Evolutionary conservation across 2,329 filamentous ascomycete species (phyloP).

Genomic region (Arthroderma sp.): DNA sequence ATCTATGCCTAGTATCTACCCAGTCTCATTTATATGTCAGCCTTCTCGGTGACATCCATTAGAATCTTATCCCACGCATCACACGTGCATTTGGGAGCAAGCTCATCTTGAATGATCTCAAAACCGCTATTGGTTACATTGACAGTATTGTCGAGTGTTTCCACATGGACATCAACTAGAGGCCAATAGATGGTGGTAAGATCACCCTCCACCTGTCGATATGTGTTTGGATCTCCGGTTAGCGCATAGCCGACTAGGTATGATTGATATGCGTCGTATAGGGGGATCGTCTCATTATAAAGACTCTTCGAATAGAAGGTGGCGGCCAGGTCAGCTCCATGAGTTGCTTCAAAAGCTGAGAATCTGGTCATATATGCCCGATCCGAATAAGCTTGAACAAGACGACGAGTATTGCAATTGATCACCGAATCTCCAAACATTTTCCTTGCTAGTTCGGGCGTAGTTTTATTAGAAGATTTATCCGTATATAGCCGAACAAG

Average conservation of each 20-base stretch:
- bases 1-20: too few relatives aligned
- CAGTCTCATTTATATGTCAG: too few relatives aligned
- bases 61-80: neutral
- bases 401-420: neutral
- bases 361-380: neutral
- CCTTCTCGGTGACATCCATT: conserved; percentile 1
- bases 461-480: too few relatives aligned
- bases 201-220: neutral
- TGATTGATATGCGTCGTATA: neutral
- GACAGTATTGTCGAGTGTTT: neutral
- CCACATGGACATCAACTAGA: neutral
- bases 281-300: neutral
- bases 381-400: neutral
- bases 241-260: conserved; percentile 1
- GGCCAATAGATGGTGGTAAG: neutral
- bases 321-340: neutral
- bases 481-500: too few relatives aligned
- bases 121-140: neutral
- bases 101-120: neutral
- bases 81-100: neutral
- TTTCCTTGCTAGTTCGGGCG: neutral
- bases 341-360: neutral
- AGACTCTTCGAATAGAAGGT: neutral
- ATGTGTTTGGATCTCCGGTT: neutral
- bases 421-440: neutral